Conservation (phyloP, 768 basidiomycete genomes). For the Mrakia hoshinonis region DNA sequence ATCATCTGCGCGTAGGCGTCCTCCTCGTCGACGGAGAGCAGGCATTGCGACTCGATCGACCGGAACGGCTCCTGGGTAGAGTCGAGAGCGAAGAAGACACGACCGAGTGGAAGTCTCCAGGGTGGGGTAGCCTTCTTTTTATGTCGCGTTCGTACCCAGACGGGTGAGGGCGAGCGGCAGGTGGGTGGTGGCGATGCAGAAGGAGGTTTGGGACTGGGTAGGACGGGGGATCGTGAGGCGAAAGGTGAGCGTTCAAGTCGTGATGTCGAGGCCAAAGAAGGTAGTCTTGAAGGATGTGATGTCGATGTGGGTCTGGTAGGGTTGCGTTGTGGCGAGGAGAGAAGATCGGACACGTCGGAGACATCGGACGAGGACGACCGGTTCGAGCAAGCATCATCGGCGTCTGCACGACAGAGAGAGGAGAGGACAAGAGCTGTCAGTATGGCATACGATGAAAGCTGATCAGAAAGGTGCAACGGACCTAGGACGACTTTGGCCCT, state of each 20-base stretch:
- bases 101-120: constrained; percentile 19
- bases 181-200: neutral
- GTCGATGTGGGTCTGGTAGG: neutral
- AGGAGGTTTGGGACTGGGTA: neutral
- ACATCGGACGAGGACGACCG: neutral
- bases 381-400: neutral
- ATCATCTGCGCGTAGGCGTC: neutral
- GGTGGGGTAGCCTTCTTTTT: neutral
- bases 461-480: neutral
- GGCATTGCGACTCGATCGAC: neutral
- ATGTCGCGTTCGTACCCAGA: neutral
- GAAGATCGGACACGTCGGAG: neutral
- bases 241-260: neutral
- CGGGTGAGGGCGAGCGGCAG: neutral
- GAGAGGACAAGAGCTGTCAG: neutral
- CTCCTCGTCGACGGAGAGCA: neutral
- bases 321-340: neutral
- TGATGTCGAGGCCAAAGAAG: neutral
- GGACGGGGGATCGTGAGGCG: neutral
- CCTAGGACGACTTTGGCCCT: neutral
- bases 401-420: neutral
- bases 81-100: constrained; percentile 15
- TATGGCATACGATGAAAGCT: neutral
- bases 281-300: neutral
- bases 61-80: neutral